These are phyloP conservation scores for Purpureocillium takamizusanense DNA, from an alignment of 2,329 filamentous ascomycete species.

Conservation along the genomic window DNA sequence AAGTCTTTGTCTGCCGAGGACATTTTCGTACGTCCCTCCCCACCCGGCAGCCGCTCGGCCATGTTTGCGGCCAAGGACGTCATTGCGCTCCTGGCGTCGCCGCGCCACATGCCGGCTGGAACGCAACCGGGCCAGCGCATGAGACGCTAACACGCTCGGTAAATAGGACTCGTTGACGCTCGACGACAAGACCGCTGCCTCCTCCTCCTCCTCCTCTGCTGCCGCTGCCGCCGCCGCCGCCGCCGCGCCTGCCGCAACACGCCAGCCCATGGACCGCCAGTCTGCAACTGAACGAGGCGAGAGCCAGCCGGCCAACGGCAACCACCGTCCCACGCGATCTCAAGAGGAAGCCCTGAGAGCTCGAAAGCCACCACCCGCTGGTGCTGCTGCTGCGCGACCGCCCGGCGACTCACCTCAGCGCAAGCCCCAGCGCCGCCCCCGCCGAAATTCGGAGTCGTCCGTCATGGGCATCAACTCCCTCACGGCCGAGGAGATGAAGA, in stretches of 20 bases:
- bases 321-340: conserved; percentile 56
- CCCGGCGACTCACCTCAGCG: conserved; percentile 29
- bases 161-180: conserved; percentile 58
- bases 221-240: too few relatives aligned
- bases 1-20: conserved; percentile 53
- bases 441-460: conserved; percentile 75
- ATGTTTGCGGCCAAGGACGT: conserved; percentile 1
- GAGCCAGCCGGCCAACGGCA: conserved; percentile 28
- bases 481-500: conserved; percentile 41
- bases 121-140: not conserved
- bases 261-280: conserved; percentile 22
- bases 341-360: conserved; percentile 54
- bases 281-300: conserved; percentile 22
- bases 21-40: conserved; percentile 59
- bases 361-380: conserved; percentile 26
- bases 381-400: conserved; percentile 17
- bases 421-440: conserved; percentile 40
- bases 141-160: conserved; percentile 8
- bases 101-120: not conserved
- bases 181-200: conserved; percentile 40
- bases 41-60: conserved; percentile 7
- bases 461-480: conserved; percentile 51
- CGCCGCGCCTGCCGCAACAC: conserved; percentile 29
- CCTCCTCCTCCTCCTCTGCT: too few relatives aligned
- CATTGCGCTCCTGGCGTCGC: not conserved